Conservation (phyloP, 2,329 filamentous ascomycete genomes). For the Chalaropsis thielavioides region DNA sequence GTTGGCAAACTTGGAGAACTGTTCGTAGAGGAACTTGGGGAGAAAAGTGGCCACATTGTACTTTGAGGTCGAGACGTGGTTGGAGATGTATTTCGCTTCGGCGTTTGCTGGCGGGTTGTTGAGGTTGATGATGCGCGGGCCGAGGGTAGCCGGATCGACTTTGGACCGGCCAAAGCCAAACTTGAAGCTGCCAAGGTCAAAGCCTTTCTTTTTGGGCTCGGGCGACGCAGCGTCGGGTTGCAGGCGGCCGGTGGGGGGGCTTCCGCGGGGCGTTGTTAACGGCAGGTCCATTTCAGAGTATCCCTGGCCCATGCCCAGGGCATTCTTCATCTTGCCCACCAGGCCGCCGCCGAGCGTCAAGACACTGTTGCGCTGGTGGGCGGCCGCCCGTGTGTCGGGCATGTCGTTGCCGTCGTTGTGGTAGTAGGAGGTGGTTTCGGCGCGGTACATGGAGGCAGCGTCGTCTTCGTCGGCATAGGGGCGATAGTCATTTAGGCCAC, state of each 20-base stretch:
- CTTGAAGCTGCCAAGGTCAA: conserved; percentile 67
- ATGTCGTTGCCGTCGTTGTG: conserved; percentile 46
- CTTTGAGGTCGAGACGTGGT: conserved; percentile 94
- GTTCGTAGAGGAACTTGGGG: conserved; percentile 93
- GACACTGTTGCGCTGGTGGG: conserved; percentile 75
- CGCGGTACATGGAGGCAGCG: conserved; percentile 43
- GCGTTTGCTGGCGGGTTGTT: conserved; percentile 93
- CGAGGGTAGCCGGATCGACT: conserved; percentile 76
- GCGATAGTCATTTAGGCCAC: conserved; percentile 74
- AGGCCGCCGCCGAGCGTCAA: conserved; percentile 75
- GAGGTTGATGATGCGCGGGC: conserved; percentile 82
- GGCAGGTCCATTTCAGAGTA: conserved; percentile 99
- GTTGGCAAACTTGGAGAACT: conserved; percentile 99
- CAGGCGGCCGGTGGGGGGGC: conserved; percentile 17
- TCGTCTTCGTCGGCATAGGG: conserved; percentile 81
- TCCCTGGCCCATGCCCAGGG: conserved; percentile 70
- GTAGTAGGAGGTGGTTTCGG: conserved; percentile 70
- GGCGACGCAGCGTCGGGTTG: conserved; percentile 28
- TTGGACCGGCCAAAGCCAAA: conserved; percentile 80
- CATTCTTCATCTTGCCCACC: conserved; percentile 75
- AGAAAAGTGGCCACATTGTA: conserved; percentile 90
- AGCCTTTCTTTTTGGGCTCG: conserved; percentile 38
- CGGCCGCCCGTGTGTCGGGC: conserved; percentile 31
- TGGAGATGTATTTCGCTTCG: conserved; percentile 81
- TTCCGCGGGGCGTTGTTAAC: conserved; percentile 56